A percentile compares a stretch with the other conserved stretches of the same genome.
Evolutionary conservation across 176 grass and related monocot species (phyloP).

Genomic region (Stipa capillata): DNA sequence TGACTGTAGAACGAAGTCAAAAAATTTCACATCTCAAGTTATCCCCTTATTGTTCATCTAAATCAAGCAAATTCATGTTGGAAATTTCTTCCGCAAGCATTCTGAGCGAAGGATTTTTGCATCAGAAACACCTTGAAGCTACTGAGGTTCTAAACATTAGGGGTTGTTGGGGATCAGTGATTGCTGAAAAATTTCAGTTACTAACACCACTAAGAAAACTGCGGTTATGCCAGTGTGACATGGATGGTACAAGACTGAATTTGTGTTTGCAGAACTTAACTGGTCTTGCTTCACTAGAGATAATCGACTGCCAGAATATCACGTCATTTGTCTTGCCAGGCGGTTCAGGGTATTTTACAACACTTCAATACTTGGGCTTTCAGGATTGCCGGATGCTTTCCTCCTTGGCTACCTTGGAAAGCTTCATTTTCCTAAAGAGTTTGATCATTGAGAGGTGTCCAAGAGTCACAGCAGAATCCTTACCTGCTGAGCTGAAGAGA

Average conservation of each 20-base stretch:
- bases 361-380: slow-evolving; percentile 20
- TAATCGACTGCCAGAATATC: slow-evolving; percentile 28
- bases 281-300: slow-evolving; percentile 21
- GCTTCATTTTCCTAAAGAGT: slow-evolving; percentile 13
- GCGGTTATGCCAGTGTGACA: slow-evolving; percentile 2
- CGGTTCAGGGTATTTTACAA: background rate
- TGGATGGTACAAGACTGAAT: background rate
- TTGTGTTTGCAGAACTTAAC: slow-evolving; percentile 11
- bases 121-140: slow-evolving; percentile 21
- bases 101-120: slow-evolving; percentile 10
- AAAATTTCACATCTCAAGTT: slow-evolving; percentile 12
- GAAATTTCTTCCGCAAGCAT: slow-evolving; percentile 20
- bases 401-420: slow-evolving; percentile 17
- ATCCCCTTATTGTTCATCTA: slow-evolving; percentile 4
- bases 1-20: slow-evolving; percentile 15
- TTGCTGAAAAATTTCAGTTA: background rate
- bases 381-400: slow-evolving; percentile 22
- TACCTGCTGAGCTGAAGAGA: slow-evolving; percentile 15
- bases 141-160: slow-evolving; percentile 22
- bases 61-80: slow-evolving; percentile 19
- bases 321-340: slow-evolving; percentile 20
- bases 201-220: slow-evolving; percentile 14
- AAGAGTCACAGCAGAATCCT: background rate
- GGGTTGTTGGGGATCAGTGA: background rate
- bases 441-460: slow-evolving; percentile 36